Conservation (phyloP, 495 filamentous ascomycete species). For the Chlorociboria aeruginascens region DNA sequence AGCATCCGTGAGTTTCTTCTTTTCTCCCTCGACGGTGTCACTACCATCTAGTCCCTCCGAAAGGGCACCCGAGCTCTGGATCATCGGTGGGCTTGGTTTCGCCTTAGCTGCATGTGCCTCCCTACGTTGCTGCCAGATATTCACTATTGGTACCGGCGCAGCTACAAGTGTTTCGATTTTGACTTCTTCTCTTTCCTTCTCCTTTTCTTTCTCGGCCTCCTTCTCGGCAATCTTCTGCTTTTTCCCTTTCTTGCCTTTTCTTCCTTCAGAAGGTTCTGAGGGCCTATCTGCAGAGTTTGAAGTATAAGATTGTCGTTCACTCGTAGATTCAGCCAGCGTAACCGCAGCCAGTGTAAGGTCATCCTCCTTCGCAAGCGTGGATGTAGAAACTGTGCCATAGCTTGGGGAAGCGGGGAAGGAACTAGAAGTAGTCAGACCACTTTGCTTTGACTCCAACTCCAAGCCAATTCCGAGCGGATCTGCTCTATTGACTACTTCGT, state of each 20-base stretch:
- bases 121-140: conserved; percentile 70
- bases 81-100: conserved; percentile 32
- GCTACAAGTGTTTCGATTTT: conserved; percentile 58
- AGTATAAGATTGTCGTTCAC: conserved; percentile 55
- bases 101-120: conserved; percentile 53
- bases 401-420: conserved; percentile 59
- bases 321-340: conserved; percentile 22
- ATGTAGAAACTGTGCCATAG: conserved; percentile 51
- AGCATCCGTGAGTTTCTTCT: conserved; percentile 8
- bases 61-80: conserved; percentile 1
- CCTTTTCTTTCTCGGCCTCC: conserved; percentile 22
- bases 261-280: conserved; percentile 28
- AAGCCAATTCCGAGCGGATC: conserved; percentile 12
- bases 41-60: neutral
- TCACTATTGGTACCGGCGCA: conserved; percentile 70
- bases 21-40: neutral
- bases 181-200: conserved; percentile 36
- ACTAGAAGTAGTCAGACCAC: conserved; percentile 5
- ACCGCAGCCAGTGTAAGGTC: conserved; percentile 48
- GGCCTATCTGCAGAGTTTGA: conserved; percentile 26
- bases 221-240: conserved; percentile 20
- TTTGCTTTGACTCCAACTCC: conserved; percentile 13
- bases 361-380: conserved; percentile 52
- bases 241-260: conserved; percentile 37
- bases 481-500: conserved; percentile 5